Conservation (phyloP, 345 rosid genomes). For the Litchi chinensis region DNA sequence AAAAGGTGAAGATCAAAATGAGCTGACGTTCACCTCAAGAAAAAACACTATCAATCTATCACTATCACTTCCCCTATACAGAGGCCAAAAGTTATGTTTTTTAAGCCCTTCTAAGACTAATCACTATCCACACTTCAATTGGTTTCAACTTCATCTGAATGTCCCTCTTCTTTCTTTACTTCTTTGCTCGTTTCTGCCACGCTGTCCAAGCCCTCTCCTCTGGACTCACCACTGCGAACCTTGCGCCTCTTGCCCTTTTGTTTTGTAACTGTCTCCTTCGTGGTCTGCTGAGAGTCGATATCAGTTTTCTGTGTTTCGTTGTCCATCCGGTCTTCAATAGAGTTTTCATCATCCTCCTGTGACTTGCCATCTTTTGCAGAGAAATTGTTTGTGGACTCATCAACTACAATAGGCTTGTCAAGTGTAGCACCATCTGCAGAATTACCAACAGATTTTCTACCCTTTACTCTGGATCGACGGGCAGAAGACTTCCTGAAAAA, state of each 20-base stretch:
- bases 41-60: neutral
- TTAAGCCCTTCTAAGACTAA: neutral
- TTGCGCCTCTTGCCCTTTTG: neutral
- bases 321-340: conserved; percentile 2
- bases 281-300: conserved; percentile 1
- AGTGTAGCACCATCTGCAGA: neutral
- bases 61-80: conserved; percentile 11
- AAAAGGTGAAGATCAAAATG: conserved; percentile 1
- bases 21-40: conserved; percentile 12
- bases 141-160: neutral
- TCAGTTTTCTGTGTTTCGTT: conserved; percentile 7
- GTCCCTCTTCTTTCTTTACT: neutral
- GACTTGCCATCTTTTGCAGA: neutral
- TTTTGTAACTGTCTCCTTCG: neutral
- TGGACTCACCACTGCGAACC: neutral
- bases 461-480: conserved; percentile 19
- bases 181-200: neutral
- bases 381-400: conserved; percentile 3
- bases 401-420: neutral
- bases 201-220: neutral
- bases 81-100: neutral
- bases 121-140: neutral
- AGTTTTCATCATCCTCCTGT: conserved; percentile 9
- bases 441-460: conserved; percentile 13
- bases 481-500: conserved; percentile 24